A percentile compares a stretch with the other conserved stretches of the same genome.
phyloP scores from a whole-genome alignment of 495 filamentous ascomycete genomes.

The Achaetomiella virescens region DNA sequence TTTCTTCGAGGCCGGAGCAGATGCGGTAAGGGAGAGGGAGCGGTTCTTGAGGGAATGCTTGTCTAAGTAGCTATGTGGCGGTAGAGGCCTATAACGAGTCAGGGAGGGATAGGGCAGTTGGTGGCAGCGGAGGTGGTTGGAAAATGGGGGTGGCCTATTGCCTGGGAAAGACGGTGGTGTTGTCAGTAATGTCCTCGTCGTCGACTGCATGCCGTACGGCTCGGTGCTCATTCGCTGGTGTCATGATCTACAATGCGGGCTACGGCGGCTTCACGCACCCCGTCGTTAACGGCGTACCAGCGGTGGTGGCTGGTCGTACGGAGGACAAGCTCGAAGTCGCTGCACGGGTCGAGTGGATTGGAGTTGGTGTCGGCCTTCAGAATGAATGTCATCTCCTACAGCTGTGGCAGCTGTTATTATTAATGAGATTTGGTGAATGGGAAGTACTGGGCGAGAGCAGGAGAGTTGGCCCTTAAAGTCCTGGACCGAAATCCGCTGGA shows the following conservation, averaged over 20 bases:
- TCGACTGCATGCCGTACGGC: constrained; percentile 36
- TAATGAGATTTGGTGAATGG: constrained; percentile 22
- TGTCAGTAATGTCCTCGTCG: constrained; percentile 22
- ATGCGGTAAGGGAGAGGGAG: constrained; percentile 2
- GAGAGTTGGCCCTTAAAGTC: constrained; percentile 22
- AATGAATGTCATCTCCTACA: constrained; percentile 24
- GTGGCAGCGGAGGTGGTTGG: constrained; percentile 26
- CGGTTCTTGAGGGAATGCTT: constrained; percentile 9
- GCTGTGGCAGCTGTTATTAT: constrained; percentile 23
- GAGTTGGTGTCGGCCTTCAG: constrained; percentile 29
- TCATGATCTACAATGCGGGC: constrained; percentile 33
- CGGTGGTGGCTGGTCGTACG: constrained; percentile 27
- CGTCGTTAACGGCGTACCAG: constrained; percentile 27
- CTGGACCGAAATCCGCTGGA: constrained; percentile 21
- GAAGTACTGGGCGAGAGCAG: constrained; percentile 22
- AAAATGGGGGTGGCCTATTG: constrained; percentile 12
- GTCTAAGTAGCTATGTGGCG: constrained; percentile 8
- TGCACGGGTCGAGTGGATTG: constrained; percentile 29
- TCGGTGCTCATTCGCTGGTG: constrained; percentile 25
- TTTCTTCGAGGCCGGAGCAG: background rate
- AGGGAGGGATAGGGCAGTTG: constrained; percentile 16
- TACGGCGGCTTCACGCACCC: constrained; percentile 32
- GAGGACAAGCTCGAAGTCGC: constrained; percentile 32
- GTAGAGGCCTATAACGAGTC: constrained; percentile 10
- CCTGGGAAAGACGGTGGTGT: constrained; percentile 20